Evolutionary conservation across 306 rosid genomes (phyloP).

Genomic region (Vigna reflexopilosa): DNA sequence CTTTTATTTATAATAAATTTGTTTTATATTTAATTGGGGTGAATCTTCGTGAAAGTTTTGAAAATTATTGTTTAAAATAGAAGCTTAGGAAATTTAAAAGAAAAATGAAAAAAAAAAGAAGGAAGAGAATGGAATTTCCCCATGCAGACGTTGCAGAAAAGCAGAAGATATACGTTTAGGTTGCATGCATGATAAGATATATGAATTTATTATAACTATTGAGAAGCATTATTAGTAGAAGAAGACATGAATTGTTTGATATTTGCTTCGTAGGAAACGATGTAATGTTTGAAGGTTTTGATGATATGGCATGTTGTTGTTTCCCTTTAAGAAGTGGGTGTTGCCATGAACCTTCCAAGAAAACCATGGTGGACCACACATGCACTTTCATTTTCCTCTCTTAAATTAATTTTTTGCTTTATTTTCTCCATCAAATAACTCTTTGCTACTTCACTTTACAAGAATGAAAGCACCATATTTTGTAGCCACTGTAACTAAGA

Average conservation of each 20-base stretch:
- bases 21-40: too few species aligned
- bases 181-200: conserved; percentile 28
- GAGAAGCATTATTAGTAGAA: background rate
- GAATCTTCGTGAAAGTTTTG: too few species aligned
- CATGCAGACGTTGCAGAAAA: conserved; percentile 21
- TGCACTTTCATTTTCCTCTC: background rate
- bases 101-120: too few species aligned
- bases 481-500: background rate
- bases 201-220: background rate
- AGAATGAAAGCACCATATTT: conserved; percentile 11
- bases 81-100: too few species aligned
- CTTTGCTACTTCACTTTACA: conserved; percentile 27
- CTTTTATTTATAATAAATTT: too few species aligned
- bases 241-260: background rate
- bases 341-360: conserved; percentile 63
- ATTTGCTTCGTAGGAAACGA: conserved; percentile 19
- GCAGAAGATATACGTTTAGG: conserved; percentile 10
- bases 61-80: too few species aligned
- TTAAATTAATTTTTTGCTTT: conserved; percentile 7
- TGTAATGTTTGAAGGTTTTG: background rate
- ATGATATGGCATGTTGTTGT: background rate
- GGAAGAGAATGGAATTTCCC: background rate
- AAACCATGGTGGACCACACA: conserved; percentile 43
- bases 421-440: background rate
- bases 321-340: conserved; percentile 41